phyloP scores from a whole-genome alignment of 2,329 filamentous ascomycete species.

The Reticulascus tulasneorum region DNA sequence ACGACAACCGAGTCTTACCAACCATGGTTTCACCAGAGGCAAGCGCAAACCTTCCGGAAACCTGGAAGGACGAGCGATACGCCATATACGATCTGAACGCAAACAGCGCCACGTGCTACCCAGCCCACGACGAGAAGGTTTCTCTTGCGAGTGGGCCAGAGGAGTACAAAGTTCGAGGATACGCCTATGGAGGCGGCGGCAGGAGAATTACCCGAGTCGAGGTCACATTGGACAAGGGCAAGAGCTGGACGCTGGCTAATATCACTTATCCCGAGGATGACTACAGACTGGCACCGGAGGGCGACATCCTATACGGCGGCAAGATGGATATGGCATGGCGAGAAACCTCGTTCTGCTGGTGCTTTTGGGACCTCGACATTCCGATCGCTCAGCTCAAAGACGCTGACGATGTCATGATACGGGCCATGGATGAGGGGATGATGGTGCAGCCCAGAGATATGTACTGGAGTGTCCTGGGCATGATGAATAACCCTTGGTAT shows the following conservation, averaged over 20 bases:
- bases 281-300: constrained; percentile 61
- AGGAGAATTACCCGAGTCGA: constrained; percentile 78
- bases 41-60: constrained; percentile 66
- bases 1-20: constrained; percentile 86
- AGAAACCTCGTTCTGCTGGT: constrained; percentile 85
- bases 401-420: constrained; percentile 71
- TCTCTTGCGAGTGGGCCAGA: constrained; percentile 31
- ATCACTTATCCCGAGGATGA: constrained; percentile 82
- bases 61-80: constrained; percentile 87
- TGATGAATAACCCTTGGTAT: constrained; percentile 99
- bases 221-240: constrained; percentile 77
- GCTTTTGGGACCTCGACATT: constrained; percentile 79
- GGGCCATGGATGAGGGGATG: constrained; percentile 88
- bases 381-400: constrained; percentile 55
- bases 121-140: constrained; percentile 71
- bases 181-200: constrained; percentile 88
- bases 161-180: constrained; percentile 68
- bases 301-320: constrained; percentile 68
- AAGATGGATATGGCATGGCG: constrained; percentile 76
- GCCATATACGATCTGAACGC: constrained; percentile 89
- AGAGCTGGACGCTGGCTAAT: constrained; percentile 71
- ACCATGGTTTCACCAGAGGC: constrained; percentile 82
- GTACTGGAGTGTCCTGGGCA: constrained; percentile 93
- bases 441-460: constrained; percentile 84
- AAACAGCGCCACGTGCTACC: constrained; percentile 78